Evolutionary conservation across 129 eudicot genomes (phyloP).

Genomic region (Pulicaria dysenterica): DNA sequence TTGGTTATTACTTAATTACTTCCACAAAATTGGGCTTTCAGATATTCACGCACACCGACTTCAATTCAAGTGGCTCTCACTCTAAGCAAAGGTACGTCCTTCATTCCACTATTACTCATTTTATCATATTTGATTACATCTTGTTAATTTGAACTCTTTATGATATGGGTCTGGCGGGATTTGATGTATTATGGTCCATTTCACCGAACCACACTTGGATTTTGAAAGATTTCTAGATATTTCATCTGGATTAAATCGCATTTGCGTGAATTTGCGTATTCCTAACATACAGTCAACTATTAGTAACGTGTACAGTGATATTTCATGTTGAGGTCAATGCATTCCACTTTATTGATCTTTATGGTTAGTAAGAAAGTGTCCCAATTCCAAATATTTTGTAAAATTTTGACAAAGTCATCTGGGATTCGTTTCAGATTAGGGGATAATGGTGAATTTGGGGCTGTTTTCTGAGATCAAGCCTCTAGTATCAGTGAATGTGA

Average conservation of each 20-base stretch:
- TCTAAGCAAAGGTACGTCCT: conserved; percentile 44
- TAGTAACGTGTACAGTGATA: too few relatives aligned
- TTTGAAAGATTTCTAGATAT: not conserved
- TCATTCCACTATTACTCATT: conserved; percentile 18
- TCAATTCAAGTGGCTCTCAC: conserved; percentile 28
- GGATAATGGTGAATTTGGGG: conserved; percentile 66
- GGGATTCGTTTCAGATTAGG: conserved; percentile 31
- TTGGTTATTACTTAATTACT: conserved; percentile 1
- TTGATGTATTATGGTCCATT: not conserved
- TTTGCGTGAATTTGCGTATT: conserved; percentile 14
- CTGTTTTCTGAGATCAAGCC: conserved; percentile 62
- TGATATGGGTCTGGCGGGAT: not conserved
- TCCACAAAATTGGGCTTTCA: conserved; percentile 19
- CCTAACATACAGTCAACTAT: not conserved
- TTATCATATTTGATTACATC: not conserved
- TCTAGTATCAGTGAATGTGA: conserved; percentile 56
- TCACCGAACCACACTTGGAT: not conserved
- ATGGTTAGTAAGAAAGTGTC: conserved; percentile 12
- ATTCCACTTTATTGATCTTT: not conserved
- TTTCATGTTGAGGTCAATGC: too few relatives aligned
- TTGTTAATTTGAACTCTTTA: not conserved
- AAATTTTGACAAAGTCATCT: not conserved
- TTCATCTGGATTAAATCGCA: conserved; percentile 8
- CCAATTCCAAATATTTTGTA: not conserved
- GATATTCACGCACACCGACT: conserved; percentile 32